These are phyloP conservation scores for Rosa chinensis DNA, from an alignment of 306 rosid species.

Conservation along the genomic window DNA sequence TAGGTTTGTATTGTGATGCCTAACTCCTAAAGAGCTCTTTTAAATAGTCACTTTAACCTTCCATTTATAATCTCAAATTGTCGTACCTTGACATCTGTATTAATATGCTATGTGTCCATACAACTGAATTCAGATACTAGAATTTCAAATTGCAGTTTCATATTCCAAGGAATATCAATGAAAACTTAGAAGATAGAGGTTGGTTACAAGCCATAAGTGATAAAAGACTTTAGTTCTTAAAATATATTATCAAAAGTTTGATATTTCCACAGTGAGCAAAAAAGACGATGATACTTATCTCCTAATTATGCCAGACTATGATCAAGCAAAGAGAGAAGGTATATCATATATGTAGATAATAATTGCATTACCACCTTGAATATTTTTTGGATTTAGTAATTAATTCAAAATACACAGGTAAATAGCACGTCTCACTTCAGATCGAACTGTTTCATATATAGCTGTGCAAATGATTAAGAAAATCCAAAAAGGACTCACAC, in stretches of 20 bases:
- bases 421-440: not conserved
- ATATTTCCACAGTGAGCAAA: not conserved
- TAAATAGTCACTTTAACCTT: not conserved
- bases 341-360: not conserved
- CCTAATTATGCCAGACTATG: not conserved
- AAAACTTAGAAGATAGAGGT: not conserved
- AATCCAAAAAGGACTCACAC: constrained; percentile 37
- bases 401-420: not conserved
- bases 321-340: not conserved
- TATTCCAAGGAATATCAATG: not conserved
- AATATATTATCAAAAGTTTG: not conserved
- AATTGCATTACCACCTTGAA: not conserved
- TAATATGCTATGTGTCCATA: not conserved
- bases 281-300: not conserved
- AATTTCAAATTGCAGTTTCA: not conserved
- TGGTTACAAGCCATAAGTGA: not conserved
- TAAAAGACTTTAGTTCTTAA: not conserved
- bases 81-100: not conserved
- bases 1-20: not conserved
- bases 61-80: not conserved
- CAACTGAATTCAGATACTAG: not conserved
- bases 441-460: not conserved
- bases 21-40: not conserved
- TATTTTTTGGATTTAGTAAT: not conserved
- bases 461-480: not conserved